Conservation (phyloP, 2,329 filamentous ascomycete genomes). For the Pseudogymnoascus sp. region DNA sequence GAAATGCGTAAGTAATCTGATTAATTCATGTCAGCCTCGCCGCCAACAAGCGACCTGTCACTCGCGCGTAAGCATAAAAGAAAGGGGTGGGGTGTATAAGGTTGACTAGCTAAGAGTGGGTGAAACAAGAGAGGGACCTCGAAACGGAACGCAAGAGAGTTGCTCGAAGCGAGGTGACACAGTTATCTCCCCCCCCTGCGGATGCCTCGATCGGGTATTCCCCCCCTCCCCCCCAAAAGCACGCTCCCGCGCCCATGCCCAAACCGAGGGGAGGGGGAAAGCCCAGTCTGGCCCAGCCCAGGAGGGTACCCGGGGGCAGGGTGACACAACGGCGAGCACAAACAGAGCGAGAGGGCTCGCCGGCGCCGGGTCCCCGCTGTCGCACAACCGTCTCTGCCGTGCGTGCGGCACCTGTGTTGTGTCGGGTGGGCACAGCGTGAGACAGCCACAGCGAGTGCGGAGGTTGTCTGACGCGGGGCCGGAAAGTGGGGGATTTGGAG, state of each 20-base stretch:
- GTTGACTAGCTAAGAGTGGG: neutral
- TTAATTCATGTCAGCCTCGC: neutral
- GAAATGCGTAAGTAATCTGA: conserved; percentile 2
- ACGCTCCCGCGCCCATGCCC: neutral
- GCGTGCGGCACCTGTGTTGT: neutral
- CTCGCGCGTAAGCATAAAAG: neutral
- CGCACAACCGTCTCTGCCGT: neutral
- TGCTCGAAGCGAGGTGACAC: neutral
- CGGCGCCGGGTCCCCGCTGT: neutral
- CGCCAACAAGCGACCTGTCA: neutral
- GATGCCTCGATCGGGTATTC: neutral
- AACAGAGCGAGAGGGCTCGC: neutral
- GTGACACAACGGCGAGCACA: neutral
- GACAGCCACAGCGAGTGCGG: neutral
- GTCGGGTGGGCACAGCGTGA: neutral
- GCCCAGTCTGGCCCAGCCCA: neutral
- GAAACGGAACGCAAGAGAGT: neutral
- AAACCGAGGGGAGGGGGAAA: neutral
- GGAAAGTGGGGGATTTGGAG: neutral
- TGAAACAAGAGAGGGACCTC: neutral
- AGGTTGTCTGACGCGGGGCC: neutral
- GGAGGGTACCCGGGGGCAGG: neutral
- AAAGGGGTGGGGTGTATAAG: neutral
- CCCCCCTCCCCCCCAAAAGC: neutral
- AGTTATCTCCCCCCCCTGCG: neutral